These are phyloP conservation scores for Edaphochlamys debaryana DNA, from an alignment of 139 green algal species.

Conservation along the genomic window DNA sequence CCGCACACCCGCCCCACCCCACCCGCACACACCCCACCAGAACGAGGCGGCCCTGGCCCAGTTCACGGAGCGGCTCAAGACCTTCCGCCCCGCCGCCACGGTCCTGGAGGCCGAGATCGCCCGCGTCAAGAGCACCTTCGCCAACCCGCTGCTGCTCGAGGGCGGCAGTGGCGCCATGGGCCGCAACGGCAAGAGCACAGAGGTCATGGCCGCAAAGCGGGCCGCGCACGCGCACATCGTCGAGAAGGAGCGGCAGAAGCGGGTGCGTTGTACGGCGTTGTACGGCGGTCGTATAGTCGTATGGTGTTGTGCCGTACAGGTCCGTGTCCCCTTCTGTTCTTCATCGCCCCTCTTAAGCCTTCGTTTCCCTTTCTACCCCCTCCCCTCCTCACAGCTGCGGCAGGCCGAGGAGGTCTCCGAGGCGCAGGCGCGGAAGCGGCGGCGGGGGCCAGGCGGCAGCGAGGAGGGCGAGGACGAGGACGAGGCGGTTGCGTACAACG, in stretches of 20 bases:
- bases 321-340: too few species aligned
- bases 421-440: background rate
- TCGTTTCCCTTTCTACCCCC: background rate
- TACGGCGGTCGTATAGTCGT: too few species aligned
- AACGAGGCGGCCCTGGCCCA: conserved; percentile 69
- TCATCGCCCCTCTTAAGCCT: too few species aligned
- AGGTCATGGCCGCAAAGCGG: conserved; percentile 84
- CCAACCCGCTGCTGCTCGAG: conserved; percentile 42
- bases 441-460: background rate
- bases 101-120: conserved; percentile 90
- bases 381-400: background rate
- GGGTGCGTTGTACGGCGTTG: background rate
- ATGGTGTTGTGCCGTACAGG: too few species aligned
- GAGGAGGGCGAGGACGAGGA: conserved; percentile 4
- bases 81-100: conserved; percentile 85
- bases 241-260: conserved; percentile 50
- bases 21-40: conserved; percentile 38
- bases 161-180: conserved; percentile 31
- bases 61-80: conserved; percentile 75
- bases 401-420: conserved; percentile 21
- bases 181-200: conserved; percentile 50
- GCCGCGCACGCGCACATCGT: conserved; percentile 67
- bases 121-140: conserved; percentile 46
- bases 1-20: conserved; percentile 21
- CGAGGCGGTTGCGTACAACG: too few species aligned